Conservation (phyloP, 148 eudicot genomes). For the Vaccinium darrowii region DNA sequence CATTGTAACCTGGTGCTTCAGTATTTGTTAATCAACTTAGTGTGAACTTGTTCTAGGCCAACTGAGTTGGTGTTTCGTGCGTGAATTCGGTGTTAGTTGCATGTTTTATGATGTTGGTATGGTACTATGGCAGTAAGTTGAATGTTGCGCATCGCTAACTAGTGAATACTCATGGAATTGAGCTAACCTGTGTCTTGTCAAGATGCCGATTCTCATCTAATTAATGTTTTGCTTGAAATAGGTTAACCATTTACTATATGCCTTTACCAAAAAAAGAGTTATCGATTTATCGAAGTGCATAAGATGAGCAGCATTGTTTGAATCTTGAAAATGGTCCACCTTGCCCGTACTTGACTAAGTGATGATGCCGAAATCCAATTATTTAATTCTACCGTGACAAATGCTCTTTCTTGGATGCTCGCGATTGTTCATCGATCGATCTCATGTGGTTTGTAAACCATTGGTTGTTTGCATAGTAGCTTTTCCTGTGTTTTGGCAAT, state of each 20-base stretch:
- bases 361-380: not conserved
- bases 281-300: not conserved
- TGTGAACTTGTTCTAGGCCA: not conserved
- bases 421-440: not conserved
- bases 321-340: not conserved
- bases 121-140: not conserved
- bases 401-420: not conserved
- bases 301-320: not conserved
- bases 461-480: not conserved
- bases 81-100: not conserved
- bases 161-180: not conserved
- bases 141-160: not conserved
- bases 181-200: not conserved
- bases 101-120: not conserved
- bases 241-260: too few species aligned
- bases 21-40: not conserved
- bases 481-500: not conserved
- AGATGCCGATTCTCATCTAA: not conserved
- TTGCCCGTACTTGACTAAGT: not conserved
- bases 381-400: not conserved
- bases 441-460: not conserved
- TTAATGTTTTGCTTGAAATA: not conserved
- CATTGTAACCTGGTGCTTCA: constrained; percentile 33
- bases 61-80: constrained; percentile 4
- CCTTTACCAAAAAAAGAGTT: not conserved